phyloP scores from a whole-genome alignment of 495 filamentous ascomycete species.

The Aspergillus saccharolyticus region DNA sequence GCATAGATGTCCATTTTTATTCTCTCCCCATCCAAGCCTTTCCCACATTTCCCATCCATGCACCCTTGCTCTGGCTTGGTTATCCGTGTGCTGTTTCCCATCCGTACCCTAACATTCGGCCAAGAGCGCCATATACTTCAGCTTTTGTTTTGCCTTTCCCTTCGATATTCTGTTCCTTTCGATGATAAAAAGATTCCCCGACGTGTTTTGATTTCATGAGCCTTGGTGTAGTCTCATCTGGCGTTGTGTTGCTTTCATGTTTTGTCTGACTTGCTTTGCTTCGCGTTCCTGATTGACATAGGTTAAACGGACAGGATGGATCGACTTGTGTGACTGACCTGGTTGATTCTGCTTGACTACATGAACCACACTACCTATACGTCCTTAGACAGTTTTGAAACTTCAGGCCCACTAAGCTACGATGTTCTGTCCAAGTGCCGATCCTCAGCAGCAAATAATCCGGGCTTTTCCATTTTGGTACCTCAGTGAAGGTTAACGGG shows the following conservation, averaged over 20 bases:
- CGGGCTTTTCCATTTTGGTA: too few species aligned
- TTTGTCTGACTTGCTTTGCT: neutral
- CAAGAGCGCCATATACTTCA: too few species aligned
- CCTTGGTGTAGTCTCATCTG: slow-evolving; percentile 1
- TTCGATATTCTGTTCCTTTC: neutral
- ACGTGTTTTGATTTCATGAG: slow-evolving; percentile 1
- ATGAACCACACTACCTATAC: neutral
- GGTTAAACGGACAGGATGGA: neutral
- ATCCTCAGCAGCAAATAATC: too few species aligned
- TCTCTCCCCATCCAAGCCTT: too few species aligned
- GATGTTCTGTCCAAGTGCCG: neutral
- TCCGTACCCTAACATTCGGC: too few species aligned
- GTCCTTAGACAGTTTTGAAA: neutral
- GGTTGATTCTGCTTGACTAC: neutral
- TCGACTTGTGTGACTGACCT: neutral
- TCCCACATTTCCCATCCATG: too few species aligned
- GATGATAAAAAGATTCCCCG: slow-evolving; percentile 12
- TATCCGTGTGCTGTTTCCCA: too few species aligned
- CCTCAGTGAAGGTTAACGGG: too few species aligned
- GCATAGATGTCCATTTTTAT: too few species aligned
- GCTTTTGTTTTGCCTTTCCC: slow-evolving; percentile 6
- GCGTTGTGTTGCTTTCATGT: neutral
- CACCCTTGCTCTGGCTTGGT: too few species aligned
- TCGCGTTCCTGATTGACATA: neutral
- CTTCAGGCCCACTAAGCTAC: neutral